Base-by-base conservation (phyloP, 2,329 filamentous ascomycete species). In the Tricladium varicosporioides region DNA sequence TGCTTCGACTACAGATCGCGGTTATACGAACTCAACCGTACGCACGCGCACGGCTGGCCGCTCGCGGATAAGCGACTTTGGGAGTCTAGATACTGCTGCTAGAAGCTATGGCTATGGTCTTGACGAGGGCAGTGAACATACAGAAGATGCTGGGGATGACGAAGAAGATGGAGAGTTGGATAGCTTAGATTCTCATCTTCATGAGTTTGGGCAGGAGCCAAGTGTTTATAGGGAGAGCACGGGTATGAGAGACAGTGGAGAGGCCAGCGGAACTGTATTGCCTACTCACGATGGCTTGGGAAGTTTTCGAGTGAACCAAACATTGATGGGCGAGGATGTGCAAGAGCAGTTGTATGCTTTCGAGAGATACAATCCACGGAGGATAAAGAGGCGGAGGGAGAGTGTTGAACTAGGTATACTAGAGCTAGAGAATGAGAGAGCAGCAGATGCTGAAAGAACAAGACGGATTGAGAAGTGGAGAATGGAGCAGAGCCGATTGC, bases 271-370 rank as follows among this genome's bases (percentile, higher is more conserved):
- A 11, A 85, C 89, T 0, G 84, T 96, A 1, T 80, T 99, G n/a
- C 94, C 94, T 0, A 84, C 86, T 1, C 94, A 99, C 69, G 92
- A 99, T 76, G 94, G 94, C 1, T 74, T 97, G 47, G 94, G 94
- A 4, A 90, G 88, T 5, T 99, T 99, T 71, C 83, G 78, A 72
- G 59, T 90, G 69, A 71, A 90, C 75, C 69, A 84, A 63, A 74
- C 81, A 70, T 69, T 76, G 60, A 69, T 80, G 63, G 76, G 76
- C 1, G 68, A 73, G 1, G 80, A 84, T 45, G 80, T 91, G 18
- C 91, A 96, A 69, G 88, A 96, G 60, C 89, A 93, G 62, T 75
- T 97, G 48, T 97, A 92, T 79, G 88, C 91, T 59, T 94, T 96
- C 70, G 93, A 97, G 72, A 83, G 84, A 61, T 91, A 88, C 72